Base-by-base conservation (phyloP, 2,329 filamentous ascomycete genomes). In the Chrysosporium keratinophilum region DNA sequence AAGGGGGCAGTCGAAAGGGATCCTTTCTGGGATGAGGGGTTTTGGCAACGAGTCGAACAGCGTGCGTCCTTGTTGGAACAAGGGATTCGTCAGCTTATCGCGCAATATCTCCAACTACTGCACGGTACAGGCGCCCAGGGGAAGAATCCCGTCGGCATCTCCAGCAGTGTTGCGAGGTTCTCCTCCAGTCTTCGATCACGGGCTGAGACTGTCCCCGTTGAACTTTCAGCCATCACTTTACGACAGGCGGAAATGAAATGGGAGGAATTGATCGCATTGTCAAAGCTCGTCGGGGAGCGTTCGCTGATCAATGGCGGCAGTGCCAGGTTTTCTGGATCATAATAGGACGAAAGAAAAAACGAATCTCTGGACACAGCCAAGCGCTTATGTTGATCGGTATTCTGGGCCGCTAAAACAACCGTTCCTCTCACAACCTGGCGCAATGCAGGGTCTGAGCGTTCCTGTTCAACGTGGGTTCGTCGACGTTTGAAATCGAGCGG, bases 11-110 rank as follows among this genome's bases (percentile, higher is more conserved):
- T 73, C 10, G 62, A 67, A n/a, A 66, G 71, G 56, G 71, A 74
- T 54, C 61, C 69, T 1, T 71, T 73, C 59, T 74, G 71, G 71
- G 71, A 71, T 39, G 31, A 37, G 33, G 63, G 61, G 5, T 70
- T 71, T 56, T 73, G 70, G 69, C 65, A 65, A 1, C 69, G 71
- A 15, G 70, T 73, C 19, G 68, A 71, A 52, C 62, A 68, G 44
- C 67, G 71, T 14, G 70, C 71, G 1, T 62, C 63, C 17, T 62
- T 62, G 31, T 56, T 73, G 55, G 67, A 69, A 14, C 63, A 67
- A 1, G 68, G 69, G 1, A 67, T 73, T 20, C 64, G 69, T 56
- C 61, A 72, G 55, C 60, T 73, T 46, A 61, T 69, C 1, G 57
- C 63, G 37, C 71, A 73, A 56, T 73, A 70, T 56, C 58, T 66